These are phyloP conservation scores for Chloranthus sessilifolius DNA, from an alignment of 164 flowering plant genomes.

Conservation along the genomic window DNA sequence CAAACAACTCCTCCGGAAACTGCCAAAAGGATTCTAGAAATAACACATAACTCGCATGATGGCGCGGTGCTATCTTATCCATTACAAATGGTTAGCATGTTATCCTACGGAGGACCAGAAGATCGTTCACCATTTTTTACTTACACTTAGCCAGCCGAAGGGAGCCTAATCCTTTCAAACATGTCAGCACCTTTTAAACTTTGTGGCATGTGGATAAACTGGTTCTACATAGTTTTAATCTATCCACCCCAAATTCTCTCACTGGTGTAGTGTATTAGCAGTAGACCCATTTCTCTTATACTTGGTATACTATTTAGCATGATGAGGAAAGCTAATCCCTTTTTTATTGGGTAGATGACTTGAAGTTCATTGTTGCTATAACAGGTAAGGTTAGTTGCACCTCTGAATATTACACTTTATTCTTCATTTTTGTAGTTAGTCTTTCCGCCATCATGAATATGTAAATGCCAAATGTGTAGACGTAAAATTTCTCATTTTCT, in stretches of 20 bases:
- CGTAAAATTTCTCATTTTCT: too few species aligned
- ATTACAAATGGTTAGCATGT: slow-evolving; percentile 17
- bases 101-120: slow-evolving; percentile 8
- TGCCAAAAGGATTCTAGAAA: slow-evolving; percentile 2
- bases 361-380: slow-evolving; percentile 6
- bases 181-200: background rate
- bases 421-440: background rate
- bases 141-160: slow-evolving; percentile 8
- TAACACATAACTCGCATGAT: background rate
- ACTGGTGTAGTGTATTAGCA: slow-evolving; percentile 11
- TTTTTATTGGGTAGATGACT: slow-evolving; percentile 15
- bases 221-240: background rate
- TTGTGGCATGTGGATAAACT: background rate
- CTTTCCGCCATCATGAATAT: slow-evolving; percentile 6
- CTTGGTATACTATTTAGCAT: slow-evolving; percentile 10
- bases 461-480: too few species aligned
- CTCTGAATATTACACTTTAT: background rate
- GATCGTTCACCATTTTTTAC: slow-evolving; percentile 11
- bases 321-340: slow-evolving; percentile 22
- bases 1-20: slow-evolving; percentile 1
- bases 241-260: slow-evolving; percentile 10
- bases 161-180: background rate
- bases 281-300: slow-evolving; percentile 10
- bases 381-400: too few species aligned
- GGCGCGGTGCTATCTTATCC: slow-evolving; percentile 1